Conservation (phyloP, 2,329 filamentous ascomycete genomes). For the Colletotrichum endophyticum region DNA sequence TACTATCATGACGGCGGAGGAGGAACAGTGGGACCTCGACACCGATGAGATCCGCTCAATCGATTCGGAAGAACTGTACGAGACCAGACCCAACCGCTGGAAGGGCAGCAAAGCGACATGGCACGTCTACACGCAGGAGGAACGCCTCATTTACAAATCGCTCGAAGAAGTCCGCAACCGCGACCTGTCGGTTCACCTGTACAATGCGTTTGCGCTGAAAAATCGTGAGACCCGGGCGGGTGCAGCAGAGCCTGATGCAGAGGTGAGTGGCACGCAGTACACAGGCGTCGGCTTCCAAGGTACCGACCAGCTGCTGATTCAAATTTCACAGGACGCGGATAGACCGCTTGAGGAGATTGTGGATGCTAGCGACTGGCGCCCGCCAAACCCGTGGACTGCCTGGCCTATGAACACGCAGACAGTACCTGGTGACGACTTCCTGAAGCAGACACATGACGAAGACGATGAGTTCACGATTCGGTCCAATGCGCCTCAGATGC, state of each 20-base stretch:
- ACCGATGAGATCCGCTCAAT: conserved; percentile 52
- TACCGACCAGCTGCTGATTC: not conserved
- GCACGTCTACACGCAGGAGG: conserved; percentile 64
- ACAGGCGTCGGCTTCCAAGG: too few species aligned
- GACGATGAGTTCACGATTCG: conserved; percentile 58
- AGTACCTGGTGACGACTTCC: conserved; percentile 65
- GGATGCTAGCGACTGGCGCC: conserved; percentile 47
- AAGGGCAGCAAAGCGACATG: conserved; percentile 71
- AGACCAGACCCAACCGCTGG: conserved; percentile 73
- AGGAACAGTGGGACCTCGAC: conserved; percentile 42
- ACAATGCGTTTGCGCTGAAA: conserved; percentile 77
- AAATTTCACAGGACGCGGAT: not conserved
- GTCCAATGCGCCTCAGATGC: conserved; percentile 44
- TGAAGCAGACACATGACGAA: conserved; percentile 48
- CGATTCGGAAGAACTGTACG: conserved; percentile 50
- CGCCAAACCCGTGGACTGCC: conserved; percentile 74
- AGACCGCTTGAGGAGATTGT: conserved; percentile 20
- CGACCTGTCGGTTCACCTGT: conserved; percentile 79
- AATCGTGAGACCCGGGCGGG: conserved; percentile 32
- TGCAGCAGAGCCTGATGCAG: not conserved
- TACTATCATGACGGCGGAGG: conserved; percentile 19
- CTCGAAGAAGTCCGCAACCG: conserved; percentile 67
- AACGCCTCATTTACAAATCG: conserved; percentile 66
- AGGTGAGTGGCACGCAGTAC: not conserved
- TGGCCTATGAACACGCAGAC: conserved; percentile 75